Conservation (phyloP, 106 monocot genomes). For the Dioscorea dumetorum region DNA sequence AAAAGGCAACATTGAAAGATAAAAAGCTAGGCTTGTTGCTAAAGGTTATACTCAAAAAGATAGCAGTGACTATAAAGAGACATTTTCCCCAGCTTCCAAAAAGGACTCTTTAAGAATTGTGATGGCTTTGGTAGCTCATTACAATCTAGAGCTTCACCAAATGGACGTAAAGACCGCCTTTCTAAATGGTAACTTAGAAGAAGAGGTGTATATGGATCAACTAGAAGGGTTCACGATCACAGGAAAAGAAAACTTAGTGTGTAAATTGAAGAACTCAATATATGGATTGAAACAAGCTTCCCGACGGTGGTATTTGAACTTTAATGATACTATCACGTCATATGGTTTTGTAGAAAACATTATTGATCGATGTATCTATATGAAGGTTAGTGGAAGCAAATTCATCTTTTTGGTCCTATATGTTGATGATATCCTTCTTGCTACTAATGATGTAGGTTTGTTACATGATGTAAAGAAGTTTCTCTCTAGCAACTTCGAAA, state of each 20-base stretch:
- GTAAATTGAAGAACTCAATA: background rate
- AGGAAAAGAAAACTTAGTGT: background rate
- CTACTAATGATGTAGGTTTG: background rate
- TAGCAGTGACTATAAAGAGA: background rate
- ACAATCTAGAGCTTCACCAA: constrained; percentile 1
- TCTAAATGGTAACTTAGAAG: constrained; percentile 2
- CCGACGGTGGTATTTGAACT: background rate
- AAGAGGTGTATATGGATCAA: constrained; percentile 7
- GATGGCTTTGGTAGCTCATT: constrained; percentile 9
- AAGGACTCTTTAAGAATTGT: constrained; percentile 5
- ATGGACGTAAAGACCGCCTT: constrained; percentile 6
- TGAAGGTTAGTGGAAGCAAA: constrained; percentile 1
- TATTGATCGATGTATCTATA: constrained; percentile 5
- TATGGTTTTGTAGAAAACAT: constrained; percentile 7
- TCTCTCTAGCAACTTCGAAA: constrained; percentile 2
- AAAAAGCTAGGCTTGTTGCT: constrained; percentile 5
- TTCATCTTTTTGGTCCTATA: constrained; percentile 5
- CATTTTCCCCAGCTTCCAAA: background rate
- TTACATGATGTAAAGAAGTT: background rate
- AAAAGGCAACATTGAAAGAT: constrained; percentile 1
- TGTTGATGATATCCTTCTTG: constrained; percentile 6
- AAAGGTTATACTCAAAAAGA: background rate
- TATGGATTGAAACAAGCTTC: constrained; percentile 6
- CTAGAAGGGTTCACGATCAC: background rate
- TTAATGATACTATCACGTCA: background rate